phyloP scores from a whole-genome alignment of 2,329 filamentous ascomycete species.

The Rugonectria rugulosa region DNA sequence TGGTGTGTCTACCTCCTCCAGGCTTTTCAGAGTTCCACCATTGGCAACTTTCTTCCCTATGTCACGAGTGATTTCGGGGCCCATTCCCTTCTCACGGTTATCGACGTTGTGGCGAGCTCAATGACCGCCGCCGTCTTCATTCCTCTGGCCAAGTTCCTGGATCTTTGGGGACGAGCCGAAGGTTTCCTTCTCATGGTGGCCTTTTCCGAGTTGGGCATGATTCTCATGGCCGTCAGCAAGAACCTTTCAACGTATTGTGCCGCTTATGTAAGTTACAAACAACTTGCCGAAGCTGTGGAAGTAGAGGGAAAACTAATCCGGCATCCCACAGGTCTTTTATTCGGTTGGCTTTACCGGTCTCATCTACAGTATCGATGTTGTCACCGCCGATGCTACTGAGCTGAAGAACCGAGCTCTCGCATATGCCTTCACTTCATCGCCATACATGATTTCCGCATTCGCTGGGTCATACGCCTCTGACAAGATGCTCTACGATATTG shows the following conservation, averaged over 20 bases:
- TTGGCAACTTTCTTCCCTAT: constrained; percentile 51
- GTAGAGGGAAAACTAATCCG: neutral
- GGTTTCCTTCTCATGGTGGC: constrained; percentile 61
- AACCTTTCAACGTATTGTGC: constrained; percentile 54
- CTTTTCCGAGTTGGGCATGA: constrained; percentile 56
- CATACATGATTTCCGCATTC: constrained; percentile 56
- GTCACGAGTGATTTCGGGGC: constrained; percentile 57
- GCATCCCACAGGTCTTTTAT: constrained; percentile 71
- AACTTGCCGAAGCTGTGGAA: constrained; percentile 5
- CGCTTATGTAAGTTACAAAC: constrained; percentile 48
- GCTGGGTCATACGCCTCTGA: constrained; percentile 40
- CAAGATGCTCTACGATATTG: constrained; percentile 30
- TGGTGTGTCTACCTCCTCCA: constrained; percentile 60
- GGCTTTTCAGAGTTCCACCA: constrained; percentile 54
- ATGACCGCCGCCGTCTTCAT: constrained; percentile 67
- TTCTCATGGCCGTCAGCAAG: constrained; percentile 67
- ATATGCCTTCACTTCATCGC: constrained; percentile 50
- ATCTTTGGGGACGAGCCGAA: constrained; percentile 68
- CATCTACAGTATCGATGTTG: constrained; percentile 67
- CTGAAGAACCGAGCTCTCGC: constrained; percentile 50
- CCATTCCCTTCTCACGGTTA: constrained; percentile 61
- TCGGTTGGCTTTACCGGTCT: constrained; percentile 68
- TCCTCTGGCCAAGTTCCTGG: constrained; percentile 66
- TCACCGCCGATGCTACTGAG: constrained; percentile 68
- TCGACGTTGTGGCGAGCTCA: constrained; percentile 59